Conservation (phyloP, 2,329 filamentous ascomycete genomes). For the Aspergillus pseudoglaucus region DNA sequence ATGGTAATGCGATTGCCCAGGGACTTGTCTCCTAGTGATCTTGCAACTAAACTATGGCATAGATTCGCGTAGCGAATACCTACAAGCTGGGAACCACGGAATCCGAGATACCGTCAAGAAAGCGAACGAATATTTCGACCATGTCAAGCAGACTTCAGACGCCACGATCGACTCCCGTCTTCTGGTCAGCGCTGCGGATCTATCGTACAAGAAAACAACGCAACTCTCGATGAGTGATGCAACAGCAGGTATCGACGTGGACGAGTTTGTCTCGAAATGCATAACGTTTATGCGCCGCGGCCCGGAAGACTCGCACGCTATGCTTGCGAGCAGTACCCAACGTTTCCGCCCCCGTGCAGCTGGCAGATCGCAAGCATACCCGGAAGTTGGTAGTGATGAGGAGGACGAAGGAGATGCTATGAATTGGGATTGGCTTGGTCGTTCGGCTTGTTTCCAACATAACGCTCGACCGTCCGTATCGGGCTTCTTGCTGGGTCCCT, state of each 20-base stretch:
- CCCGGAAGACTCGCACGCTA: constrained; percentile 48
- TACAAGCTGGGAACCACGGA: constrained; percentile 59
- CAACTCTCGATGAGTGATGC: constrained; percentile 67
- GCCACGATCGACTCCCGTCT: constrained; percentile 86
- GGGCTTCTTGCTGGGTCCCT: constrained; percentile 78
- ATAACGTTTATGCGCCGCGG: constrained; percentile 77
- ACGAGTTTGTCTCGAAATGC: constrained; percentile 87
- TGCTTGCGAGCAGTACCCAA: constrained; percentile 34
- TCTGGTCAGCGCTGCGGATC: constrained; percentile 71
- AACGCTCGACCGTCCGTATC: constrained; percentile 69
- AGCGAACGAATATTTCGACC: constrained; percentile 58
- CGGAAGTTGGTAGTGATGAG: constrained; percentile 53
- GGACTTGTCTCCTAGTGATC: background rate
- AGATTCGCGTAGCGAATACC: constrained; percentile 66
- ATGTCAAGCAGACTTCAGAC: constrained; percentile 81
- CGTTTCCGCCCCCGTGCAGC: constrained; percentile 34
- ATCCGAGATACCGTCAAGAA: constrained; percentile 60
- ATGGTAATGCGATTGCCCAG: constrained; percentile 39
- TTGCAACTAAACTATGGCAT: constrained; percentile 6
- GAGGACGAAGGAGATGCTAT: constrained; percentile 67
- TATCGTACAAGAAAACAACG: constrained; percentile 71
- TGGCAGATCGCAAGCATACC: constrained; percentile 27
- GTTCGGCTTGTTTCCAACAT: constrained; percentile 65
- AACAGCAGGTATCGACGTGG: constrained; percentile 72
- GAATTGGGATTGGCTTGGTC: constrained; percentile 81